Evolutionary conservation across 768 basidiomycete species (phyloP).

Genomic region (Ramaria sp.): DNA sequence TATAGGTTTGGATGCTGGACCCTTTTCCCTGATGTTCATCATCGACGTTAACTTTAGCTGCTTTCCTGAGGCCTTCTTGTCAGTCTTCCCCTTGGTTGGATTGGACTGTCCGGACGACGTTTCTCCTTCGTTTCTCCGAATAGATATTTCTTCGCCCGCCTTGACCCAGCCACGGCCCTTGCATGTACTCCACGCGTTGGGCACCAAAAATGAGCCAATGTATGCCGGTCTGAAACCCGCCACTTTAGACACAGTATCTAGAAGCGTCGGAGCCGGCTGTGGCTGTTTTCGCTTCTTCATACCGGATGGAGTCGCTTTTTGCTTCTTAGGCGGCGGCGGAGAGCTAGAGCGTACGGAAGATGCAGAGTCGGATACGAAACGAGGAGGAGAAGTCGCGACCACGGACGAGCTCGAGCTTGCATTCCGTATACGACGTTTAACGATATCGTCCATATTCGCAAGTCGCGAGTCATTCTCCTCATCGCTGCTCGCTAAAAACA

Average conservation of each 20-base stretch:
- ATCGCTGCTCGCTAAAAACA: slow-evolving; percentile 35
- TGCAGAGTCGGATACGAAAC: background rate
- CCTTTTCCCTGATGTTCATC: slow-evolving; percentile 40
- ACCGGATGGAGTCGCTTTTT: background rate
- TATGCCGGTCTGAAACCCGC: slow-evolving; percentile 23
- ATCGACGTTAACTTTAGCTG: slow-evolving; percentile 58
- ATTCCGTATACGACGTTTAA: slow-evolving; percentile 16
- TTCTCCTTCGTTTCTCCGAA: slow-evolving; percentile 44
- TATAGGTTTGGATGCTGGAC: slow-evolving; percentile 25
- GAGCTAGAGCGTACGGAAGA: slow-evolving; percentile 5
- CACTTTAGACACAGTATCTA: background rate
- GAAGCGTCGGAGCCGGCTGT: background rate
- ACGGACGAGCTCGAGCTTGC: slow-evolving; percentile 20
- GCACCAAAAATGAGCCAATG: slow-evolving; percentile 57
- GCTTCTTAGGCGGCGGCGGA: slow-evolving; percentile 8
- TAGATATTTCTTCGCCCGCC: slow-evolving; percentile 43
- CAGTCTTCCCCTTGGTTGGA: slow-evolving; percentile 21
- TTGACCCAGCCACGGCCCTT: slow-evolving; percentile 65
- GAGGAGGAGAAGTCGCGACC: slow-evolving; percentile 25
- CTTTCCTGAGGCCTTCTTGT: slow-evolving; percentile 30
- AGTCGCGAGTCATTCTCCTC: slow-evolving; percentile 25
- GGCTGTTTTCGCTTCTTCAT: background rate
- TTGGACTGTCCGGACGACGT: slow-evolving; percentile 23
- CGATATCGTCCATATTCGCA: slow-evolving; percentile 9
- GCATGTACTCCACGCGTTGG: slow-evolving; percentile 71